Evolutionary conservation across 2,329 filamentous ascomycete genomes (phyloP).

Genomic region (Magnaporthiopsis incrustans): DNA sequence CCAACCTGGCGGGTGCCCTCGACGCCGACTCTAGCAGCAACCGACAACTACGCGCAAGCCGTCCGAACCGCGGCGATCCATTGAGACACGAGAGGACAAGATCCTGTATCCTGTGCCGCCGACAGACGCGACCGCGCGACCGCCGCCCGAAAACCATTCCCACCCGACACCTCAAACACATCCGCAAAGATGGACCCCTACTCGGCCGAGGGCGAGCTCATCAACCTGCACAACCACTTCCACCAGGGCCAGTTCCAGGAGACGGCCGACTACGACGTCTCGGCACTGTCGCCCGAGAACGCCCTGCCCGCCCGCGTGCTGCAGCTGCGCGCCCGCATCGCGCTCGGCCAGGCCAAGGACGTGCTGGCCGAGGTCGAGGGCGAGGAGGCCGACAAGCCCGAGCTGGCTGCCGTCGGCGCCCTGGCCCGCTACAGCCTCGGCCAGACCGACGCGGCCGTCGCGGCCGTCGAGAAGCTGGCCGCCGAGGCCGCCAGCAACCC

Average conservation of each 20-base stretch:
- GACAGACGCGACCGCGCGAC: background rate
- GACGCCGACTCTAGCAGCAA: background rate
- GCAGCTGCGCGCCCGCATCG: constrained; percentile 73
- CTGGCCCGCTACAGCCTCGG: constrained; percentile 61
- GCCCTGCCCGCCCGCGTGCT: constrained; percentile 68
- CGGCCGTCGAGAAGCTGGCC: constrained; percentile 58
- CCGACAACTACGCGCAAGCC: background rate
- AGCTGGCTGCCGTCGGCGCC: constrained; percentile 67
- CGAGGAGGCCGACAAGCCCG: constrained; percentile 51
- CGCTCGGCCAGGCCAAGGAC: constrained; percentile 67
- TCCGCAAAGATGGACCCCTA: constrained; percentile 56
- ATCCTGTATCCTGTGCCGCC: no score
- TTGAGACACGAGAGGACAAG: background rate
- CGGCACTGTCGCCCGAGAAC: constrained; percentile 72
- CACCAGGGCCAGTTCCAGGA: constrained; percentile 78
- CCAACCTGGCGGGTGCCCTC: no score
- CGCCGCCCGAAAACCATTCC: no score
- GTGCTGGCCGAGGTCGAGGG: constrained; percentile 63
- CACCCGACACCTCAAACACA: background rate
- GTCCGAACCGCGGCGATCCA: background rate
- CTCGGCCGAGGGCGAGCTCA: constrained; percentile 62
- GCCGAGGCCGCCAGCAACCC: constrained; percentile 62
- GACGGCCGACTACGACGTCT: constrained; percentile 78
- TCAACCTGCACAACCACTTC: constrained; percentile 65
- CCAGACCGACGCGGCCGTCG: constrained; percentile 52